Percentiles rank a stretch among this genome's conserved stretches.
Evolutionary conservation across 768 basidiomycete genomes (phyloP).

Genomic region (Leccinellum albellum): DNA sequence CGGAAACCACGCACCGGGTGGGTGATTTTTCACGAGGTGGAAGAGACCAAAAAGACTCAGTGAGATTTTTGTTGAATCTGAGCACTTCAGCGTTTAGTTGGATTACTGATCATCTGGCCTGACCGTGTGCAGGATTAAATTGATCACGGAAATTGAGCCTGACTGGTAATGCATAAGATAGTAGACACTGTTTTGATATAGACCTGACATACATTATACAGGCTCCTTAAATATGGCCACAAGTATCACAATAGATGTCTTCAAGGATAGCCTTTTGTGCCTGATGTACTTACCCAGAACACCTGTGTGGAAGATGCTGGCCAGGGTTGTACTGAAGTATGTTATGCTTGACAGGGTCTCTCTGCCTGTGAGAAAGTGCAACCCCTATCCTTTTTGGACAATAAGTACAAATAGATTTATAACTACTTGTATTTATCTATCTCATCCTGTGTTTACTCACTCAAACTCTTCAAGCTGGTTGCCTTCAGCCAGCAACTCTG

Average conservation of each 20-base stretch:
- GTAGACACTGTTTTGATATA: background rate
- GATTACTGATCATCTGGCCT: conserved; percentile 7
- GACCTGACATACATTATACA: conserved; percentile 16
- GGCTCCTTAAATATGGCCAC: conserved; percentile 50
- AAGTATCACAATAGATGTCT: conserved; percentile 37
- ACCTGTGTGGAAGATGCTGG: no score
- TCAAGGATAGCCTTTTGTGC: background rate
- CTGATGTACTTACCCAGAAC: background rate
- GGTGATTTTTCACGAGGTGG: conserved; percentile 94
- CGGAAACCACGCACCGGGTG: conserved; percentile 87
- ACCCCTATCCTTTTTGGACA: no score
- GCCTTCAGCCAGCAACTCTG: no score
- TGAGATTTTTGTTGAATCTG: conserved; percentile 34
- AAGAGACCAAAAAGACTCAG: conserved; percentile 95
- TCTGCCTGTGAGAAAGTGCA: no score
- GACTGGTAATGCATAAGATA: conserved; percentile 64
- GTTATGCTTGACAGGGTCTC: no score
- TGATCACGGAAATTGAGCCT: conserved; percentile 91
- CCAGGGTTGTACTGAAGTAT: no score
- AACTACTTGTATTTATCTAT: no score
- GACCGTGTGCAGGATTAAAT: conserved; percentile 62
- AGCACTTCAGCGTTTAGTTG: background rate
- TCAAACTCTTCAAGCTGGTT: no score
- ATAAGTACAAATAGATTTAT: no score
- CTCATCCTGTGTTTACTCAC: no score